Evolutionary conservation across 805 yeast species (phyloP).

Genomic region (Wickerhamiella slavikovae): DNA sequence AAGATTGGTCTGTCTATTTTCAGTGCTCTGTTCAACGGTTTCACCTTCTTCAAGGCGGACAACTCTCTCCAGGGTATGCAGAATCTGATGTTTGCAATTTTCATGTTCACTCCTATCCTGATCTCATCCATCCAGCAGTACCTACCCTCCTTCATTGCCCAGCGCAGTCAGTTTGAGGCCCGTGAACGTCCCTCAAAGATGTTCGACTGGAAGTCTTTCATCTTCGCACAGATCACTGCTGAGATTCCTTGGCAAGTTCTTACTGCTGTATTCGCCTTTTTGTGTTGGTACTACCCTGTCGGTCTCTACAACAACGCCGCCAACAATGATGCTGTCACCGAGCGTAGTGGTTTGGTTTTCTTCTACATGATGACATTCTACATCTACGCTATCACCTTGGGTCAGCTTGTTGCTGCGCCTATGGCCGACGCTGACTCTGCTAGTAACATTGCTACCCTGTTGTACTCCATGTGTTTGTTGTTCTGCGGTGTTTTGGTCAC

Average conservation of each 20-base stretch:
- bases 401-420: constrained; percentile 30
- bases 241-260: constrained; percentile 37
- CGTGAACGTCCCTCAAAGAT: constrained; percentile 47
- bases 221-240: constrained; percentile 28
- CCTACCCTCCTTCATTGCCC: constrained; percentile 16
- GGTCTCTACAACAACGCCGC: constrained; percentile 25
- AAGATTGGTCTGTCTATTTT: constrained; percentile 28
- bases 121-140: constrained; percentile 43
- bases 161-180: constrained; percentile 41
- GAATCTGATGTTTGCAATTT: constrained; percentile 33
- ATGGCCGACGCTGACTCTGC: constrained; percentile 47
- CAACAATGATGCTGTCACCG: constrained; percentile 4
- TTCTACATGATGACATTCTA: constrained; percentile 27
- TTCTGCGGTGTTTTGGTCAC: constrained; percentile 52
- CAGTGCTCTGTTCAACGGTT: constrained; percentile 46
- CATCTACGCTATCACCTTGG: constrained; percentile 27
- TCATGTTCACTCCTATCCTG: constrained; percentile 33
- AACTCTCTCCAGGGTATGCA: constrained; percentile 28
- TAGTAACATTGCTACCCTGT: constrained; percentile 30
- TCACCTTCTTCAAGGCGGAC: constrained; percentile 38
- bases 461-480: constrained; percentile 32
- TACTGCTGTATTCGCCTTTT: constrained; percentile 29
- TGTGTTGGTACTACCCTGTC: constrained; percentile 26
- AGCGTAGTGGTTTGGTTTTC: not conserved
- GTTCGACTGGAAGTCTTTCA: constrained; percentile 41